These are phyloP conservation scores for Aurifilum marmelostoma DNA, from an alignment of 2,329 filamentous ascomycete genomes.

Conservation along the genomic window DNA sequence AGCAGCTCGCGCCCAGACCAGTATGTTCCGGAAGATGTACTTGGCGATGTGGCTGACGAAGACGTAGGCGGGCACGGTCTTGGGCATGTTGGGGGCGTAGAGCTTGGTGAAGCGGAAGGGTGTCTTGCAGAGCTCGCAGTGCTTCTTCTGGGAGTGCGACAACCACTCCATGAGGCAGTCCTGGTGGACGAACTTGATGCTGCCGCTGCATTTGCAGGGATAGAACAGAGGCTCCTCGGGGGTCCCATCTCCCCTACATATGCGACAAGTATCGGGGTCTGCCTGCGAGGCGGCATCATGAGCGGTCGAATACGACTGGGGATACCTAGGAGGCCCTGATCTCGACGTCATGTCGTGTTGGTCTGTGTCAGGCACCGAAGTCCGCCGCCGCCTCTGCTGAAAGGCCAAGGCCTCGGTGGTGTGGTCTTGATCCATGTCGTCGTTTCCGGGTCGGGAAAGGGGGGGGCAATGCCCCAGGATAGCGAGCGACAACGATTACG, in stretches of 20 bases:
- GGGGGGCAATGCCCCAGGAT: conserved; percentile 25
- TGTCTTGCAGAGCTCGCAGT: conserved; percentile 99
- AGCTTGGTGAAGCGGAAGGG: conserved; percentile 97
- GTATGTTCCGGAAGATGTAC: conserved; percentile 70
- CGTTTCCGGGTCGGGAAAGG: conserved; percentile 14
- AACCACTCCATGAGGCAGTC: conserved; percentile 99
- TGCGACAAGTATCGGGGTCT: conserved; percentile 87
- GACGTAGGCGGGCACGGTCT: conserved; percentile 75
- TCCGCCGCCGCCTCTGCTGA: conserved; percentile 22
- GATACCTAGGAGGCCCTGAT: conserved; percentile 5
- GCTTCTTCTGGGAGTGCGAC: conserved; percentile 97
- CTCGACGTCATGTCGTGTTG: conserved; percentile 12
- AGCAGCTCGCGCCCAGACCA: conserved; percentile 77
- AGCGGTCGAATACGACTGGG: conserved; percentile 4
- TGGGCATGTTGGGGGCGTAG: conserved; percentile 93
- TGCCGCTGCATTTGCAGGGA: conserved; percentile 98
- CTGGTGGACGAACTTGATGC: conserved; percentile 98
- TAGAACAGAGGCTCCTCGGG: conserved; percentile 87
- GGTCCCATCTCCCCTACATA: conserved; percentile 89
- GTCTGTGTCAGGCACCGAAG: conserved; percentile 19
- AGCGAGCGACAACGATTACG: conserved; percentile 19
- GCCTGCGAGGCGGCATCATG: conserved; percentile 26
- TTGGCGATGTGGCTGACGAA: conserved; percentile 79
- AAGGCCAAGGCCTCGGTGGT: conserved; percentile 21
- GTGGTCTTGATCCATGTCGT: conserved; percentile 26